Base-by-base conservation (phyloP, 176 grass and related monocot genomes). In the Typha latifolia region DNA sequence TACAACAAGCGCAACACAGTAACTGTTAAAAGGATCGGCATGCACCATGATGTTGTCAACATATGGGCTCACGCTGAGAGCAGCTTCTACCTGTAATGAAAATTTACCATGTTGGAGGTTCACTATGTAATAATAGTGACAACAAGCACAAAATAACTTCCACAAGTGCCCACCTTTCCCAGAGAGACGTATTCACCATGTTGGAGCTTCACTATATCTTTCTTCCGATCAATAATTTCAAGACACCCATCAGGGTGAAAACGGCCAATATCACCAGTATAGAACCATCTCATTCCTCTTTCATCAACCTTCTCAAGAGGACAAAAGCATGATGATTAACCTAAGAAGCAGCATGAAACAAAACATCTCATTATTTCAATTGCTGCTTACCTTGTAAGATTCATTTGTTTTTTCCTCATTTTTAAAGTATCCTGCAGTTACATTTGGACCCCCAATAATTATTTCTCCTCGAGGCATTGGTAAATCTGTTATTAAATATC, bases 161-260 rank as follows among this genome's bases (percentile, higher is more conserved):
- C 37, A 10, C 32, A 21, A 47, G 21, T 11, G n/a, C 48, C 32
- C 62, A 93, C 94, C 89, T 93, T 99, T 83, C 86, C 89, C 48
- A 99, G 71, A 50, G 94, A 99, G 61, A 99, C 81, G 68, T 99
- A 99, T 99, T 99, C 89, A 79, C 89, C 94, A 49, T 99, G 94
- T 55, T 90, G 86, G 70, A 99, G 94, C 68, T 99, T 99, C 22
- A 99, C 94, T 66, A 93, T 99, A 49, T 93, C 94, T 74, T 99
- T 99, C 71, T 99, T 99, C 14, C 94, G 70, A 75, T 93, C 94
- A 43, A 93, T 90, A 22, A 99, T 93, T 82, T 99, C 89, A 64
- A 99, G 84, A 72, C 86, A 93, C 12, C 94, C 89, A 51, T 93
- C 94, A 48, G 94, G 83, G 55, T 99, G 89, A 27, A 99, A 79